Base-by-base conservation (phyloP, 306 rosid species). In the Lathyrus aphaca region DNA sequence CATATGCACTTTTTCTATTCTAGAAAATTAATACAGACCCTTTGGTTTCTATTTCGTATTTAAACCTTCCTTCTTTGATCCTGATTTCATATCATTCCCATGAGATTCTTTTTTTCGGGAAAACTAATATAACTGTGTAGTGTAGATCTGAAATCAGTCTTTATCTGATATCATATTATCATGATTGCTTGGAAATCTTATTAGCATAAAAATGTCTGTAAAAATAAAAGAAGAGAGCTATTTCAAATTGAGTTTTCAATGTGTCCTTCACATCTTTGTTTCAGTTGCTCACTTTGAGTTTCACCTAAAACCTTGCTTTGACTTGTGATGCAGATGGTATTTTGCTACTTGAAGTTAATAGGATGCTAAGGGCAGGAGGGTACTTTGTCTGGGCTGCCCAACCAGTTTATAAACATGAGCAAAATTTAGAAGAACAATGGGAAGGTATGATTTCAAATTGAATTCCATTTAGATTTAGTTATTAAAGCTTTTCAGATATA, bases 331-430 rank as follows among this genome's bases (percentile, higher is more conserved):
- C 72, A 93, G 98, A 88, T 86, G 99, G 97, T 71, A 83, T 94
- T 63, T 82, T 89, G 80, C 82, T 94, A 66, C 91, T 90, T 76
- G 99, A 94, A 89, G 87, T 86, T 54, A 79, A 94, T 86, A 90
- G 99, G 86, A 78, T 94, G 88, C 90, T 94, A 71, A 82, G 99
- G 71, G 87, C 84, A 44, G 97, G 99, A 75, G 99, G 99, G 73
- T 94, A 88, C 89, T 91, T 94, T 81, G 96, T 85, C 71, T 94
- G 99, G 99, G 97, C 96, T 21, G 96, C 99, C n/a, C 99, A 94
- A 72, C 99, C 99, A 30, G 99, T 91, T 74, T 91, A 94, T 80
- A 94, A 94, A 83, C 99, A 94, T 54, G 91, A 91, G 81, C 92
- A 90, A 75, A 74, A 57, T 76, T 82, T 91, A 67, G 95, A 91